Conservation (phyloP, 257 asterid species). For the Haberlea rhodopensis region DNA sequence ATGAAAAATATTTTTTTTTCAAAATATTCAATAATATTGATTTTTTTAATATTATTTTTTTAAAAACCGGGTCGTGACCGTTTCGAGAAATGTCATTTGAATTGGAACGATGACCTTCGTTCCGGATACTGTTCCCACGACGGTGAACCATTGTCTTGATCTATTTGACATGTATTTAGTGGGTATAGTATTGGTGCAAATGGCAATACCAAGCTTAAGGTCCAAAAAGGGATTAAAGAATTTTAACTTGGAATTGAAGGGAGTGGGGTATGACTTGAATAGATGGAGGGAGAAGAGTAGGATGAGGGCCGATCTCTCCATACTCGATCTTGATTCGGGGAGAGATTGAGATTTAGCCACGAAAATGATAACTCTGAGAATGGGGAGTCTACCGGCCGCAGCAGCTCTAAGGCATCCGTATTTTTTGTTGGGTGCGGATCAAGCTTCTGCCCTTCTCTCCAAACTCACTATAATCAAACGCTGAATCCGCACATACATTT, state of each 20-base stretch:
- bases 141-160: too few species aligned
- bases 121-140: too few species aligned
- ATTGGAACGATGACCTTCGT: too few species aligned
- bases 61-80: too few species aligned
- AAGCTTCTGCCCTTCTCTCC: conserved; percentile 86
- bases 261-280: conserved; percentile 71
- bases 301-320: conserved; percentile 63
- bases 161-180: conserved; percentile 94
- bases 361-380: conserved; percentile 75
- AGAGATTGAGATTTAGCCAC: conserved; percentile 98
- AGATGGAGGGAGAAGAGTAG: conserved; percentile 80
- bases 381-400: conserved; percentile 77
- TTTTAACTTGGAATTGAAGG: conserved; percentile 72
- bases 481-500: conserved; percentile 11
- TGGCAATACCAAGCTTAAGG: conserved; percentile 80
- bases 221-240: conserved; percentile 74
- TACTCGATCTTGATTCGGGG: conserved; percentile 91
- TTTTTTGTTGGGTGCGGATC: conserved; percentile 88
- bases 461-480: conserved; percentile 55
- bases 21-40: too few species aligned
- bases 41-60: too few species aligned
- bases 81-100: too few species aligned
- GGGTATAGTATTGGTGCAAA: conserved; percentile 87
- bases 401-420: conserved; percentile 96
- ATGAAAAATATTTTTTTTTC: too few species aligned